A percentile compares a stretch with the other conserved stretches of the same genome.
These are phyloP conservation scores for Hsuehochloa calcarea DNA, from an alignment of 176 grass and related monocot genomes.

Conservation along the genomic window DNA sequence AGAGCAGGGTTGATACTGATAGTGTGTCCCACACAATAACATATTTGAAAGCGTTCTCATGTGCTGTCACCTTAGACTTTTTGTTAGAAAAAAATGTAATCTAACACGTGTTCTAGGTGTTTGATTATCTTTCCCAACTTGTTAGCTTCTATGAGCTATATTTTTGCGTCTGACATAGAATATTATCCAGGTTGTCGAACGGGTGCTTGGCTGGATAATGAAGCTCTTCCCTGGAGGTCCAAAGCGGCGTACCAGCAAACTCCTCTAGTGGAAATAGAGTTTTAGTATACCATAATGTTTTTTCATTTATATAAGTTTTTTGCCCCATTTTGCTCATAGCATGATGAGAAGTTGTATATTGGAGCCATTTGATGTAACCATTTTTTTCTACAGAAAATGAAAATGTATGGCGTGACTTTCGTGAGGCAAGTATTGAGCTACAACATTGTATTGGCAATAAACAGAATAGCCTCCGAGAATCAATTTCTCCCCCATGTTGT, in stretches of 20 bases:
- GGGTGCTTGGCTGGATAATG: conserved; percentile 98
- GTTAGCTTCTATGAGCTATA: neutral
- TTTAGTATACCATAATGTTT: conserved; percentile 46
- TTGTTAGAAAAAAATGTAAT: neutral
- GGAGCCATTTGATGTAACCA: conserved; percentile 53
- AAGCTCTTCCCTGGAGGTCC: conserved; percentile 95
- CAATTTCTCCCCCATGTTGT: neutral
- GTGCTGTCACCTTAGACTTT: neutral
- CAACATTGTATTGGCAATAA: conserved; percentile 38
- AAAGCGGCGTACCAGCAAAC: conserved; percentile 96
- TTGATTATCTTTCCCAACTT: neutral
- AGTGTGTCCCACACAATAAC: neutral
- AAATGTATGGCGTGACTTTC: conserved; percentile 28
- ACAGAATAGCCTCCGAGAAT: conserved; percentile 30
- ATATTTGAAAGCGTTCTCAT: neutral
- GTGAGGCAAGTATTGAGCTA: conserved; percentile 27
- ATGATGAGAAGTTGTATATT: conserved; percentile 61
- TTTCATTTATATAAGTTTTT: conserved; percentile 39
- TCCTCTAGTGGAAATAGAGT: conserved; percentile 58
- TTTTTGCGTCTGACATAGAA: neutral
- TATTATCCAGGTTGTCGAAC: conserved; percentile 72
- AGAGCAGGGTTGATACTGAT: neutral
- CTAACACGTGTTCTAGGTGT: neutral
- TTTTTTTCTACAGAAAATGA: conserved; percentile 52
- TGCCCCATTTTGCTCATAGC: conserved; percentile 42